Percentiles rank a stretch among this genome's conserved stretches.
These are phyloP conservation scores for Oropetium thomaeum DNA, from an alignment of 176 grass and related monocot genomes.

Conservation along the genomic window DNA sequence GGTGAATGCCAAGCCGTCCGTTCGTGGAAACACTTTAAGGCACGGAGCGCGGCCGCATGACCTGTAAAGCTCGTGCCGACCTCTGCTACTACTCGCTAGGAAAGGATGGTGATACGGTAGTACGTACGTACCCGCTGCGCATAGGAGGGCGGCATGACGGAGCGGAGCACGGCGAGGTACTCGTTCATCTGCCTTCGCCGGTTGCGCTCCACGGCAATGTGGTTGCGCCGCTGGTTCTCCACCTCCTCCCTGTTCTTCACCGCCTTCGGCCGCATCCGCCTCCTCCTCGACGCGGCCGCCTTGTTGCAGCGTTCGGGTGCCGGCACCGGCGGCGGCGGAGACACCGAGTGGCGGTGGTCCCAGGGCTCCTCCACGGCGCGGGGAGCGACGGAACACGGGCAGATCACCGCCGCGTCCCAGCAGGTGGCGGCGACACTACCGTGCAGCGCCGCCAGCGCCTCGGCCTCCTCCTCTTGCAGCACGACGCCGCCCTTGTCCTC, in stretches of 20 bases:
- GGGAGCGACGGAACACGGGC: slow-evolving; percentile 14
- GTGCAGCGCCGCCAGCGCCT: background rate
- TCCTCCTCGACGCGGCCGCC: background rate
- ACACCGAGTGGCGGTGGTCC: background rate
- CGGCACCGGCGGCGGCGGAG: background rate
- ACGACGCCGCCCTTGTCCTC: slow-evolving; percentile 40
- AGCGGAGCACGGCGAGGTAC: slow-evolving; percentile 83
- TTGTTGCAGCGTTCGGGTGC: slow-evolving; percentile 20
- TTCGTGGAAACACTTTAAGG: too few species aligned
- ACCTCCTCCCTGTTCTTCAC: slow-evolving; percentile 51
- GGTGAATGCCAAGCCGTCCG: slow-evolving; percentile 23
- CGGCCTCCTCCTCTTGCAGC: slow-evolving; percentile 22
- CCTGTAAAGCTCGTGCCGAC: background rate
- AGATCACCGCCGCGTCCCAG: slow-evolving; percentile 23
- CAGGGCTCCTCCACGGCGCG: slow-evolving; percentile 23
- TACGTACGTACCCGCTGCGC: slow-evolving; percentile 66
- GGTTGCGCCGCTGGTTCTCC: slow-evolving; percentile 57
- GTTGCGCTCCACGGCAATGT: slow-evolving; percentile 99
- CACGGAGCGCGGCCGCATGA: slow-evolving; percentile 37
- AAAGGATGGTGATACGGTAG: background rate
- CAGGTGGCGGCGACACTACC: background rate
- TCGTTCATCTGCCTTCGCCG: slow-evolving; percentile 97
- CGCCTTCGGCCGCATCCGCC: slow-evolving; percentile 26
- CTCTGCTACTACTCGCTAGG: background rate
- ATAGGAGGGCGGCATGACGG: slow-evolving; percentile 81